These are phyloP conservation scores for Boeremia lycopersici DNA, from an alignment of 2,329 filamentous ascomycete species.

Conservation along the genomic window DNA sequence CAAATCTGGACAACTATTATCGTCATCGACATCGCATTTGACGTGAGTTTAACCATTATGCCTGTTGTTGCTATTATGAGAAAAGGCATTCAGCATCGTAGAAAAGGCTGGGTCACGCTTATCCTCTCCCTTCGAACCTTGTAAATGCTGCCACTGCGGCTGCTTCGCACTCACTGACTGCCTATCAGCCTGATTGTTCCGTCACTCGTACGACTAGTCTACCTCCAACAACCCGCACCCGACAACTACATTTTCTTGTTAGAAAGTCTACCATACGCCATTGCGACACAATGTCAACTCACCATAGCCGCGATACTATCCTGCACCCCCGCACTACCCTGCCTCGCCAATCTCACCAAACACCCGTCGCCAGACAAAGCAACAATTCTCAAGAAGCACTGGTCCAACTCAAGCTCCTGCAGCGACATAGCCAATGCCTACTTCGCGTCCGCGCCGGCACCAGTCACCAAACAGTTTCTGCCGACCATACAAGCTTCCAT, in stretches of 20 bases:
- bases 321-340: conserved; percentile 29
- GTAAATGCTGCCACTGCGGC: conserved; percentile 14
- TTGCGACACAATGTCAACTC: conserved; percentile 32
- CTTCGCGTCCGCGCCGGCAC: neutral
- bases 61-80: conserved; percentile 26
- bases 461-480: conserved; percentile 20
- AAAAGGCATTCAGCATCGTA: conserved; percentile 20
- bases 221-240: conserved; percentile 21
- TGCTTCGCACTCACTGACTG: neutral
- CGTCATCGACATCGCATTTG: conserved; percentile 25
- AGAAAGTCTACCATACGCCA: conserved; percentile 28
- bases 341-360: conserved; percentile 19
- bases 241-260: conserved; percentile 22
- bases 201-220: conserved; percentile 29
- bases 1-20: conserved; percentile 33
- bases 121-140: conserved; percentile 29
- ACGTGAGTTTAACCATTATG: conserved; percentile 24
- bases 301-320: conserved; percentile 31
- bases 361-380: conserved; percentile 5
- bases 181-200: conserved; percentile 25
- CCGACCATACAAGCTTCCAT: conserved; percentile 26
- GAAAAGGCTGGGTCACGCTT: conserved; percentile 22
- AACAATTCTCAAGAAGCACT: conserved; percentile 19
- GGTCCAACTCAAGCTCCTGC: conserved; percentile 29
- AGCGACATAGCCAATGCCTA: conserved; percentile 19